These are phyloP conservation scores for Colletotrichum sublineola DNA, from an alignment of 2,329 filamentous ascomycete species.

Conservation along the genomic window DNA sequence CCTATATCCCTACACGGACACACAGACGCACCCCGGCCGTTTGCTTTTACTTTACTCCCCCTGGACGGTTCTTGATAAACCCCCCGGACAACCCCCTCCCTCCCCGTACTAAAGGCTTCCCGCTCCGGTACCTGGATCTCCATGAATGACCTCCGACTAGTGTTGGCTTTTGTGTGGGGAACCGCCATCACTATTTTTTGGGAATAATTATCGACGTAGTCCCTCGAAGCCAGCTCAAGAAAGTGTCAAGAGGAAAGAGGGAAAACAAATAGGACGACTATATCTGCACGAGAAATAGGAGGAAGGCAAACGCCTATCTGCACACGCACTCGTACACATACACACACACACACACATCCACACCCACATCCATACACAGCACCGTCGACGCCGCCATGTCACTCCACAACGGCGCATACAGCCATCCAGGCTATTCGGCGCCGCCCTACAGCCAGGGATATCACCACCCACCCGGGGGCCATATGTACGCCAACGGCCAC, in stretches of 20 bases:
- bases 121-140: neutral
- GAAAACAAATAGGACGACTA: neutral
- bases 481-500: conserved; percentile 28
- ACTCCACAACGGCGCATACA: conserved; percentile 35
- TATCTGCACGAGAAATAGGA: neutral
- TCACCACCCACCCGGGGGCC: conserved; percentile 33
- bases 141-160: neutral
- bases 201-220: neutral
- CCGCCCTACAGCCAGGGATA: conserved; percentile 40
- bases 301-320: neutral
- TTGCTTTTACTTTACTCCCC: neutral
- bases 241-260: neutral
- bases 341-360: neutral
- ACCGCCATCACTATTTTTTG: no score
- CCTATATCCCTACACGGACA: neutral
- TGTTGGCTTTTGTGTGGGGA: conserved; percentile 7
- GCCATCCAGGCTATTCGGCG: conserved; percentile 34
- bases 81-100: neutral
- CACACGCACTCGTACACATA: neutral
- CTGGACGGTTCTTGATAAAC: neutral
- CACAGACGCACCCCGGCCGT: neutral
- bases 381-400: conserved; percentile 25
- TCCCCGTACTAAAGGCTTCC: conserved; percentile 3
- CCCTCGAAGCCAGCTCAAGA: neutral
- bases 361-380: neutral